Evolutionary conservation across 352 stramenopile species (phyloP), one percentile per base, ranked within the genome.

Genomic region (Globisporangium ultimum): DNA sequence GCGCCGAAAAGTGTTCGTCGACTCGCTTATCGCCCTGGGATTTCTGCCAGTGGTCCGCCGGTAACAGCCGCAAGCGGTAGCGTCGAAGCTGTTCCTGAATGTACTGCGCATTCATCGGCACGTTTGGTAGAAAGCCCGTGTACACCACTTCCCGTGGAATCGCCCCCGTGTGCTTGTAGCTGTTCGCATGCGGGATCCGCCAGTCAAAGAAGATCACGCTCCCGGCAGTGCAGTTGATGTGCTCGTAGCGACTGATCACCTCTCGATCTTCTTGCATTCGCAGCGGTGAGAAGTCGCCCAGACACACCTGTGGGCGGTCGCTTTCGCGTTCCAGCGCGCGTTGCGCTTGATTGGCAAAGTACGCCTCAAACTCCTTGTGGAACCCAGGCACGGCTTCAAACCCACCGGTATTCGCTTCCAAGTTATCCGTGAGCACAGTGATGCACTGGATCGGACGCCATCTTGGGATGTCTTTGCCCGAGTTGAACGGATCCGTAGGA

Each of bases 381-480:
- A 96, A 96, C 11, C 87, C 87, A 1, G 69, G 76, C 0, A 92
- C 86, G 46, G 75, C 87, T 69, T 97, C 89, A 63, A 97, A 96
- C 13, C 88, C 89, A 32, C 88, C 86, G 0, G 85, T 93, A 58
- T 89, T 84, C 6, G 70, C 55, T 40, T 80, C 67, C 15, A 69
- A 60, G 55, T 88, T 91, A 71, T 69, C 68, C 0, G 87, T 96
- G 17, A 97, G 73, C 55, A 89, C 77, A 0, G 89, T 85, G 66
- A 97, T 93, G 64, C 84, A 92, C 68, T 96, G 87, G 65, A 97
- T 96, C 15, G 88, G 88, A 21, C 89, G 73, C 88, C 89, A 97
- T 0, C 87, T 80, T 8, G 84, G 86, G 10, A 70, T 77, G 32
- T 82, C 74, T 53, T 93, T 93, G 47, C 68, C 70, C 15, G 71